These are phyloP conservation scores for Combretum micranthum DNA, from an alignment of 345 rosid genomes.

Conservation along the genomic window DNA sequence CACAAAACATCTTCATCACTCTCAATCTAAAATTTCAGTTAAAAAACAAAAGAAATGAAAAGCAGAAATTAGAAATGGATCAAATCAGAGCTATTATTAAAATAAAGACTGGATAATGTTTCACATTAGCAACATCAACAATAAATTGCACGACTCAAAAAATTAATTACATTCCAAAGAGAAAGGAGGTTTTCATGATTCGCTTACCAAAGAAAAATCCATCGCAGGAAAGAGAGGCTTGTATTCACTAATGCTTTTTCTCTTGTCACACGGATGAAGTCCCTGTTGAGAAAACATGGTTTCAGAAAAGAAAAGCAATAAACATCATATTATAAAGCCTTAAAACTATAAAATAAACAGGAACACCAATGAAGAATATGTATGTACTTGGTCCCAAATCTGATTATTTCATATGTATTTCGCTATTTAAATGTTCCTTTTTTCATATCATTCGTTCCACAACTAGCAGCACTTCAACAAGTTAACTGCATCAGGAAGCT, in stretches of 20 bases:
- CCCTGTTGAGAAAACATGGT: slow-evolving; percentile 33
- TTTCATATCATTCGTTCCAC: no score
- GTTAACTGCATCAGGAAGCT: not conserved
- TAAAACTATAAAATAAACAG: not conserved
- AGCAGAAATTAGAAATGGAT: not conserved
- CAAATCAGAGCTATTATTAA: not conserved
- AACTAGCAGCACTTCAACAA: no score
- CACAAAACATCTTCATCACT: slow-evolving; percentile 58
- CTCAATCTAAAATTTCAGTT: slow-evolving; percentile 64
- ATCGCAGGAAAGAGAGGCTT: slow-evolving; percentile 48
- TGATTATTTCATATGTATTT: no score
- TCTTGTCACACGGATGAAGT: slow-evolving; percentile 65
- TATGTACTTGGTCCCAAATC: no score
- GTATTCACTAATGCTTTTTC: slow-evolving; percentile 51
- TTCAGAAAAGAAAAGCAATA: not conserved
- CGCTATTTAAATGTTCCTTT: no score
- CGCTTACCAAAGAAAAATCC: slow-evolving; percentile 61
- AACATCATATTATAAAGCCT: not conserved
- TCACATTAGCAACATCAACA: not conserved
- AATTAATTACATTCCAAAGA: not conserved
- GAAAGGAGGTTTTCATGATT: not conserved
- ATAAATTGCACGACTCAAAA: not conserved
- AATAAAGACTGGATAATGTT: no score
- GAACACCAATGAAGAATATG: no score
- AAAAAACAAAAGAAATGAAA: not conserved